A percentile compares a stretch with the other conserved stretches of the same genome.
Evolutionary conservation across 768 basidiomycete genomes (phyloP).

Genomic region (Rhodosporidiobolus sp.): DNA sequence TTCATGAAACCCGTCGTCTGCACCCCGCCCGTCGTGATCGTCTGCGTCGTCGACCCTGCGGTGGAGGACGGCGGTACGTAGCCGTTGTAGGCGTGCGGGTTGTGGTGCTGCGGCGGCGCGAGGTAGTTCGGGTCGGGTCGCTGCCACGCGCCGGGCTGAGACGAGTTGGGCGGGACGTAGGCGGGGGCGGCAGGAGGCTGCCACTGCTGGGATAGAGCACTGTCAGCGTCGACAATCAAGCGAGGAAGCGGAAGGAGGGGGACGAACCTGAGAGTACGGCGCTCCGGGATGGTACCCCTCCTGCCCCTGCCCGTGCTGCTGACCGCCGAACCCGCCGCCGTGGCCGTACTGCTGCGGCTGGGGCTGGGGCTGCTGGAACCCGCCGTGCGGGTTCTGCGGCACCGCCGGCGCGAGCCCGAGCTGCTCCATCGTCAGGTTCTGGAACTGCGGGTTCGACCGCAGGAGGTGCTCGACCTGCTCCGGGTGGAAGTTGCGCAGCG

Average conservation of each 20-base stretch:
- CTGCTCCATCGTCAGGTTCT: slow-evolving; percentile 8
- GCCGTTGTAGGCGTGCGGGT: slow-evolving; percentile 17
- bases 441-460: slow-evolving; percentile 1
- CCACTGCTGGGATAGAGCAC: not conserved
- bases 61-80: slow-evolving; percentile 17
- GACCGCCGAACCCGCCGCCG: too few relatives aligned
- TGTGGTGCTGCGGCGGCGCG: too few relatives aligned
- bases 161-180: not conserved
- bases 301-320: too few relatives aligned
- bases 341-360: not conserved
- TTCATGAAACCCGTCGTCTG: not conserved
- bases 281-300: too few relatives aligned
- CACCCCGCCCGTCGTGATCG: not conserved
- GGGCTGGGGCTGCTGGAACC: not conserved
- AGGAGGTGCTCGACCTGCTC: slow-evolving; percentile 15
- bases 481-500: slow-evolving; percentile 1
- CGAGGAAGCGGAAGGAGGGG: not conserved
- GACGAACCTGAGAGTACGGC: too few relatives aligned
- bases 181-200: not conserved
- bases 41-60: not conserved
- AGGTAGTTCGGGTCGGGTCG: too few relatives aligned
- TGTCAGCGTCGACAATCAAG: not conserved
- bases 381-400: not conserved
- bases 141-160: not conserved
- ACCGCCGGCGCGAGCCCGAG: not conserved